Conservation (phyloP, 768 basidiomycete genomes). For the Dacryopinax primogenitus region DNA sequence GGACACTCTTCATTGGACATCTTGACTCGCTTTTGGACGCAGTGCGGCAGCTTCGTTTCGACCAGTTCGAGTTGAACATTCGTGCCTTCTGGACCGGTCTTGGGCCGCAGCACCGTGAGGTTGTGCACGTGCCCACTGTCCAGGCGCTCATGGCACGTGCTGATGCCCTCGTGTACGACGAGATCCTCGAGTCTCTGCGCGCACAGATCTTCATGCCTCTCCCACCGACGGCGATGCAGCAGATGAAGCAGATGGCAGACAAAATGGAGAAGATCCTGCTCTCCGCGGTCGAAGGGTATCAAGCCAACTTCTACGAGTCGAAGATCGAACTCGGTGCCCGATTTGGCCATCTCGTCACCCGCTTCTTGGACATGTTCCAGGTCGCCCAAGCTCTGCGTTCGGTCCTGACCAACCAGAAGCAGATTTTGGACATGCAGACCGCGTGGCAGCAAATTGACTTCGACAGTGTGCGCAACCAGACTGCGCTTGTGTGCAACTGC, state of each 20-base stretch:
- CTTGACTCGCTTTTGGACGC: constrained; percentile 69
- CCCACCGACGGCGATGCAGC: constrained; percentile 49
- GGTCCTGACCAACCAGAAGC: constrained; percentile 78
- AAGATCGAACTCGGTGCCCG: constrained; percentile 84
- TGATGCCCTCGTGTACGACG: constrained; percentile 82
- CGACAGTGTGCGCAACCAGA: constrained; percentile 81
- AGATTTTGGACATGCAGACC: constrained; percentile 69
- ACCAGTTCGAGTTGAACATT: constrained; percentile 79
- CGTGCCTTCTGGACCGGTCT: constrained; percentile 75
- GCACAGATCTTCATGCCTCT: constrained; percentile 75
- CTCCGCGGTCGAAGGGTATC: constrained; percentile 66
- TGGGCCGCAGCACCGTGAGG: constrained; percentile 63
- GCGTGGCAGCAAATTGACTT: constrained; percentile 85
- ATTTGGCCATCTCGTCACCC: constrained; percentile 79
- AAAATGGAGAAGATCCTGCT: constrained; percentile 87
- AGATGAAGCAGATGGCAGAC: constrained; percentile 66
- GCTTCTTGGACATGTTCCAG: constrained; percentile 84
- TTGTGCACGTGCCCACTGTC: constrained; percentile 78
- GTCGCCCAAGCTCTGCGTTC: constrained; percentile 79
- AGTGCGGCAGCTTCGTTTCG: constrained; percentile 64
- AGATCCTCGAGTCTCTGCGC: constrained; percentile 75
- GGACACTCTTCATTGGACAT: constrained; percentile 88
- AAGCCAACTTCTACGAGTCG: constrained; percentile 80
- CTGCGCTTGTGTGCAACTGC: constrained; percentile 86
- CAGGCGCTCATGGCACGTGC: constrained; percentile 81